Evolutionary conservation across 2,329 filamentous ascomycete species (phyloP).

Genomic region (Microcyclosporella mali): DNA sequence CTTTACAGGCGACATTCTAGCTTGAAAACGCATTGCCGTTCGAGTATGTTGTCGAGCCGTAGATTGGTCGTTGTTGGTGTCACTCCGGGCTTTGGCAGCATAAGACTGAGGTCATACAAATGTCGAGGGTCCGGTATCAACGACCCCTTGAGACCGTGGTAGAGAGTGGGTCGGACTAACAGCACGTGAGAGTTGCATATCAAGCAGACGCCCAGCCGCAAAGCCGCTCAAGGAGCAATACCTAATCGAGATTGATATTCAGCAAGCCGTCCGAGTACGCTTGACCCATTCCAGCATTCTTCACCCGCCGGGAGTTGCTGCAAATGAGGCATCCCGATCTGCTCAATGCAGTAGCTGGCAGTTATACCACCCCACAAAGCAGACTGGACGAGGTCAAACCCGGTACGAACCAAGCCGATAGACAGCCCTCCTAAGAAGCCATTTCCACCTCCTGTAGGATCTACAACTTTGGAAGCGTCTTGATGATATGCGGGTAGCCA

Average conservation of each 20-base stretch:
- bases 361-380: slow-evolving; percentile 73
- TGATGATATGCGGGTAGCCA: slow-evolving; percentile 77
- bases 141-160: too few species aligned
- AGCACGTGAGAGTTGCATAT: too few species aligned
- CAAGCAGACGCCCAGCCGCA: too few species aligned
- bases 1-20: slow-evolving; percentile 14
- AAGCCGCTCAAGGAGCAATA: too few species aligned
- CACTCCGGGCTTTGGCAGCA: too few species aligned
- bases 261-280: slow-evolving; percentile 37
- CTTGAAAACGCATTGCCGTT: slow-evolving; percentile 13
- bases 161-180: too few species aligned
- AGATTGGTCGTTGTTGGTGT: neutral
- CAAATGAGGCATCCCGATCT: slow-evolving; percentile 72
- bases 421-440: slow-evolving; percentile 66
- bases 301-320: slow-evolving; percentile 20
- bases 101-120: too few species aligned
- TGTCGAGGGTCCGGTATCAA: too few species aligned
- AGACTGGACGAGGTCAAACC: slow-evolving; percentile 59
- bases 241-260: slow-evolving; percentile 24
- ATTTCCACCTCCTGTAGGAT: slow-evolving; percentile 92
- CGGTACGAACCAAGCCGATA: slow-evolving; percentile 49
- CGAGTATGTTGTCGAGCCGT: neutral
- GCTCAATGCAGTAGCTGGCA: slow-evolving; percentile 90
- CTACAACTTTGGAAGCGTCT: slow-evolving; percentile 56
- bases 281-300: slow-evolving; percentile 46